phyloP scores from a whole-genome alignment of 2,329 filamentous ascomycete genomes.

The Cladosporium sp. region DNA sequence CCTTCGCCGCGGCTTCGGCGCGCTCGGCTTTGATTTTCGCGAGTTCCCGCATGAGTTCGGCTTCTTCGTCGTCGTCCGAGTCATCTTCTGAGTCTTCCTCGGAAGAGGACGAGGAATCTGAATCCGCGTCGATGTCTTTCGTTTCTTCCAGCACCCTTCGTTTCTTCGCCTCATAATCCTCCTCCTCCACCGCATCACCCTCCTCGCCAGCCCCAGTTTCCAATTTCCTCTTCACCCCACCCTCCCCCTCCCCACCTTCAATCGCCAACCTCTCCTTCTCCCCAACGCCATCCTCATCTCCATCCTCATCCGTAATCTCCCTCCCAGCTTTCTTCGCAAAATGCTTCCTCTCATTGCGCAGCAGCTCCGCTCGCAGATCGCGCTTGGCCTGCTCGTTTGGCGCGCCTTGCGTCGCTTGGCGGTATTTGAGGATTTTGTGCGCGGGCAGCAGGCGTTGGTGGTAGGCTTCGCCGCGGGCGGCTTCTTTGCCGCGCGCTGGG shows the following conservation, averaged over 20 bases:
- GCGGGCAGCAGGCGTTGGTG: conserved; percentile 93
- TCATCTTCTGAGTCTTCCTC: conserved; percentile 58
- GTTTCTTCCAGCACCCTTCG: conserved; percentile 83
- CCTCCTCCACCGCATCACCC: conserved; percentile 47
- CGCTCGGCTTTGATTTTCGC: conserved; percentile 90
- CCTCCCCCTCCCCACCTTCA: conserved; percentile 43
- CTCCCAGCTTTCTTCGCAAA: conserved; percentile 77
- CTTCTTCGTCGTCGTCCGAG: conserved; percentile 73
- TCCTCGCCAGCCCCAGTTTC: conserved; percentile 47
- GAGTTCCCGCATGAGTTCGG: conserved; percentile 84
- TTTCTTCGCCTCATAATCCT: conserved; percentile 74
- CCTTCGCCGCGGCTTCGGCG: conserved; percentile 72
- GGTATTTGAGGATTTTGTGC: conserved; percentile 86
- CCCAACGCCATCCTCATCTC: conserved; percentile 15
- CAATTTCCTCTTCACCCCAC: conserved; percentile 19
- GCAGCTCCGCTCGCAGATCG: conserved; percentile 83
- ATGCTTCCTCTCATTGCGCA: conserved; percentile 82
- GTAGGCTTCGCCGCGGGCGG: conserved; percentile 86
- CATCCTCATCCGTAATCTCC: conserved; percentile 34
- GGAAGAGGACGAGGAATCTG: conserved; percentile 44
- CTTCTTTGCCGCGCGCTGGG: conserved; percentile 91
- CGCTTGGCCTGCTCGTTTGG: conserved; percentile 64
- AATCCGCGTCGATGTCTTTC: conserved; percentile 79
- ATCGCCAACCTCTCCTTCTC: conserved; percentile 38
- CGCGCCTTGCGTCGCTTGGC: conserved; percentile 85